Evolutionary conservation across 2,329 filamentous ascomycete species (phyloP).

Genomic region (Metarhizium guizhouense): DNA sequence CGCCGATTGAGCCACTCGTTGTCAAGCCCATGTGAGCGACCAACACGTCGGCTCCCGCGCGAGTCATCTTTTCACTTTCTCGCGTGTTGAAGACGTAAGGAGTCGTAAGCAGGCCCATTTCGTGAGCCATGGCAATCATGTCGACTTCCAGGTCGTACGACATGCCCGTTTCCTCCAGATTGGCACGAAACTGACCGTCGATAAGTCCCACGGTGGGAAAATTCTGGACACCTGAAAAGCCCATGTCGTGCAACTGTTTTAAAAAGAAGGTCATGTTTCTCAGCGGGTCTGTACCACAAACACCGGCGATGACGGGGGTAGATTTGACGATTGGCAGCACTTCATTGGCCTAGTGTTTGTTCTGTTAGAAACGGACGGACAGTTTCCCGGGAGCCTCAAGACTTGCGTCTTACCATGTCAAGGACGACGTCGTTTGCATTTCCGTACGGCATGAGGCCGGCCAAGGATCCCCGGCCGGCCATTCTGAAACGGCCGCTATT

Average conservation of each 20-base stretch:
- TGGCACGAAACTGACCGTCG: constrained; percentile 57
- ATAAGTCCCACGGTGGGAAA: constrained; percentile 66
- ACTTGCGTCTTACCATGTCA: constrained; percentile 44
- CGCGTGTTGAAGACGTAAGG: constrained; percentile 60
- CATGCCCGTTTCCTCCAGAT: constrained; percentile 66
- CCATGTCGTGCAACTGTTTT: constrained; percentile 47
- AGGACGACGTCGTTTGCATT: constrained; percentile 63
- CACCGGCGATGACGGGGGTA: constrained; percentile 60
- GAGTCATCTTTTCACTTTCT: constrained; percentile 52
- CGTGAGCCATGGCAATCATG: constrained; percentile 51
- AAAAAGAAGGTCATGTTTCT: constrained; percentile 53
- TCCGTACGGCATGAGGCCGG: constrained; percentile 62
- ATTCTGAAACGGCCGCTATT: constrained; percentile 66
- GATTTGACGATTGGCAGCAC: constrained; percentile 55
- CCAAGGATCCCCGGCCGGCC: constrained; percentile 60
- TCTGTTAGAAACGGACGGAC: no score
- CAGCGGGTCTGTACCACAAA: constrained; percentile 65
- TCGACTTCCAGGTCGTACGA: constrained; percentile 58
- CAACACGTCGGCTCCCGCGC: constrained; percentile 56
- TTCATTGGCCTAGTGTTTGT: constrained; percentile 43
- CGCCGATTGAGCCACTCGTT: constrained; percentile 55
- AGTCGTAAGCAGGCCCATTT: constrained; percentile 54
- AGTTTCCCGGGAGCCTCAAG: not conserved
- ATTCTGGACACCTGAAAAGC: constrained; percentile 64
- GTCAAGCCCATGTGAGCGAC: constrained; percentile 64